Evolutionary conservation across 192 early-diverging fungal species (phyloP).

Genomic region (Paraglomus occultum): DNA sequence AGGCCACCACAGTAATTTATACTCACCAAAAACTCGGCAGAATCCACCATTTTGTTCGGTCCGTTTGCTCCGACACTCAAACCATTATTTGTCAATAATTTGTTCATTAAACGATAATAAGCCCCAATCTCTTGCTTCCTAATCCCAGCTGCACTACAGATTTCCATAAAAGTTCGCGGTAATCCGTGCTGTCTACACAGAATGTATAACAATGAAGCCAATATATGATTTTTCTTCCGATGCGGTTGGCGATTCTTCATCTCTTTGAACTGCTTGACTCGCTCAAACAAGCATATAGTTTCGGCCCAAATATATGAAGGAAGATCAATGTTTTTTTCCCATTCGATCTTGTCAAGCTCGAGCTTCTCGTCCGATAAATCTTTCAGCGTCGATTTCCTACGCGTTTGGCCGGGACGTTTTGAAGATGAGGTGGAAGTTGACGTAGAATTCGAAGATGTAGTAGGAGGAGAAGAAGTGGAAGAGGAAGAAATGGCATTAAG

Average conservation of each 20-base stretch:
- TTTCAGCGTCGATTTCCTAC: slow-evolving; percentile 21
- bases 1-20: not conserved
- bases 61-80: slow-evolving; percentile 20
- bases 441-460: not conserved
- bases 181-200: slow-evolving; percentile 55
- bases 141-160: slow-evolving; percentile 59
- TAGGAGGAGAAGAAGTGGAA: not conserved
- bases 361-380: slow-evolving; percentile 24
- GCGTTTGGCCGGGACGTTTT: not conserved
- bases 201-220: slow-evolving; percentile 60
- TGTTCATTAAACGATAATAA: slow-evolving; percentile 63
- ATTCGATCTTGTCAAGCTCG: slow-evolving; percentile 25
- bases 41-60: slow-evolving; percentile 33
- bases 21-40: slow-evolving; percentile 48
- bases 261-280: slow-evolving; percentile 56
- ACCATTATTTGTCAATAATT: slow-evolving; percentile 48
- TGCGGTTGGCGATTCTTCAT: slow-evolving; percentile 67
- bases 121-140: slow-evolving; percentile 60
- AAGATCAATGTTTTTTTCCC: slow-evolving; percentile 31
- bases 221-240: slow-evolving; percentile 59
- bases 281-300: slow-evolving; percentile 49
- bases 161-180: slow-evolving; percentile 62
- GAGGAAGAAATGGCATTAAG: not conserved
- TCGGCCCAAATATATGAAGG: slow-evolving; percentile 36
- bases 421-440: not conserved